Conservation (phyloP, 768 basidiomycete genomes). For the Suillus spraguei region DNA sequence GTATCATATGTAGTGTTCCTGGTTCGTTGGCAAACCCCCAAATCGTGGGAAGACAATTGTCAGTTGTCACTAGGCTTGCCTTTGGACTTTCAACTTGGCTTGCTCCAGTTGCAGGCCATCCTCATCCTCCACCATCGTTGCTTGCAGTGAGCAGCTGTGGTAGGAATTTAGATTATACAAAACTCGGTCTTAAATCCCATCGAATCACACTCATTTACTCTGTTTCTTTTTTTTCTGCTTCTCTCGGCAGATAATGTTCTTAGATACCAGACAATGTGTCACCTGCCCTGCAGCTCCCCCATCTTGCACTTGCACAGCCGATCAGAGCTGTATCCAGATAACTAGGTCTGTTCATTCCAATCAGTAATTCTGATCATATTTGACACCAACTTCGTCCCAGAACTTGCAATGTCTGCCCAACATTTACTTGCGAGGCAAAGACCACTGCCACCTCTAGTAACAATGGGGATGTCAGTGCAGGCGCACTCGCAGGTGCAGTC, state of each 20-base stretch:
- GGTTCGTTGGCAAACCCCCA: not conserved
- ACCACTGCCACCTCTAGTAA: conserved; percentile 14
- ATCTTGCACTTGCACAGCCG: conserved; percentile 54
- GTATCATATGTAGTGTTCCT: conserved; percentile 5
- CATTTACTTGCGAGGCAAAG: conserved; percentile 51
- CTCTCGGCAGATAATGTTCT: conserved; percentile 34
- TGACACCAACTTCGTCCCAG: conserved; percentile 36
- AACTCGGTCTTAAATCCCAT: conserved; percentile 19
- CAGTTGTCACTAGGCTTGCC: not conserved
- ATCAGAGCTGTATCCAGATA: conserved; percentile 62
- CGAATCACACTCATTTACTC: conserved; percentile 38
- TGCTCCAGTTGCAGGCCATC: conserved; percentile 10
- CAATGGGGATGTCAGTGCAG: conserved; percentile 54
- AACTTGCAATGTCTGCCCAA: conserved; percentile 57
- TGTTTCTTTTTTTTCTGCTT: conserved; percentile 19
- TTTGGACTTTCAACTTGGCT: conserved; percentile 9
- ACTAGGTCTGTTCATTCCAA: conserved; percentile 48
- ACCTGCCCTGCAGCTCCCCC: conserved; percentile 49
- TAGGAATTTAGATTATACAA: conserved; percentile 15
- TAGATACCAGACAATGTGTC: conserved; percentile 50
- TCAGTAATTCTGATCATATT: conserved; percentile 11
- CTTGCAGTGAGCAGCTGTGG: conserved; percentile 25
- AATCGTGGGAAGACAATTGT: conserved; percentile 6
- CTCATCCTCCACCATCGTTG: conserved; percentile 16
- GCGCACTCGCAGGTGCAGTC: conserved; percentile 75